These are phyloP conservation scores for Geum urbanum DNA, from an alignment of 306 rosid species.

Conservation along the genomic window DNA sequence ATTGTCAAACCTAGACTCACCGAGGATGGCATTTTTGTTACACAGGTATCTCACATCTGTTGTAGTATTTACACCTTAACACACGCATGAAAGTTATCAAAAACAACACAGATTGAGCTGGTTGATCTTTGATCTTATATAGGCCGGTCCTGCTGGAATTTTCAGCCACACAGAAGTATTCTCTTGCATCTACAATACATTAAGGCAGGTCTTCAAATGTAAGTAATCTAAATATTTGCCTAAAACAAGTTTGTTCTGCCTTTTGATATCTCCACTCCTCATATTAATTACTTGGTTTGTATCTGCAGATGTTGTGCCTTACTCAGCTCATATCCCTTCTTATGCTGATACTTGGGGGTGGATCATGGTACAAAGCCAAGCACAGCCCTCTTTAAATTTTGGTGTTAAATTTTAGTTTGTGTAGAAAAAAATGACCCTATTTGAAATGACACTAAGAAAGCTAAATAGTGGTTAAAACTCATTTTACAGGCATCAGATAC, in stretches of 20 bases:
- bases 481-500: constrained; percentile 67
- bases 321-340: constrained; percentile 91
- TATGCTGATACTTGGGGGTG: constrained; percentile 99
- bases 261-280: not conserved
- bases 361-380: constrained; percentile 64
- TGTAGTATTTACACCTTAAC: not conserved
- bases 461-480: not conserved
- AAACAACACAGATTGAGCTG: not conserved
- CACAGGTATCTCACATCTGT: constrained; percentile 55
- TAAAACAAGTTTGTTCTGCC: too few relatives aligned
- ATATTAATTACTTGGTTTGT: not conserved
- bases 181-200: constrained; percentile 88
- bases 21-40: constrained; percentile 84
- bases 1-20: constrained; percentile 73
- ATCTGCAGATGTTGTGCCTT: constrained; percentile 89
- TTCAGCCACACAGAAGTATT: constrained; percentile 92
- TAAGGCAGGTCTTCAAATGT: constrained; percentile 91
- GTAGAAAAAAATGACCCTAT: not conserved
- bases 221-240: constrained; percentile 22
- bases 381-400: not conserved
- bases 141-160: constrained; percentile 99
- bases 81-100: not conserved
- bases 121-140: not conserved
- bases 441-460: not conserved
- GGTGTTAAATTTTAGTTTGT: not conserved